These are phyloP conservation scores for Pluteus cervinus DNA, from an alignment of 768 basidiomycete genomes.

Conservation along the genomic window DNA sequence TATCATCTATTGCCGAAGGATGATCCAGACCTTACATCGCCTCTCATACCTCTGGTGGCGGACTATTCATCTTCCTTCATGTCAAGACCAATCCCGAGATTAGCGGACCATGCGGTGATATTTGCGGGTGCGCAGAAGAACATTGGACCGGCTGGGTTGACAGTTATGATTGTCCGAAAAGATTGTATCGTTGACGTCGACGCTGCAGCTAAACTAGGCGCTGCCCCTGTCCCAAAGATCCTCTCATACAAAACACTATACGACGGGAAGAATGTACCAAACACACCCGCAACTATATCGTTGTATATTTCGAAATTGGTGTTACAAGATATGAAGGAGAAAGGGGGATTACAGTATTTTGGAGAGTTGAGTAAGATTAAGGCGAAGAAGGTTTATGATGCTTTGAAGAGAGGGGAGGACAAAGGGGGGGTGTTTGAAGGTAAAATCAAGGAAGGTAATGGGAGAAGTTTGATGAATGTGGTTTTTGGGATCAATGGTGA, in stretches of 20 bases:
- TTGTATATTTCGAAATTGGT: constrained; percentile 91
- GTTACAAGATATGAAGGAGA: constrained; percentile 56
- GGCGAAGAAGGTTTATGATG: constrained; percentile 69
- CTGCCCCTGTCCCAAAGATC: constrained; percentile 67
- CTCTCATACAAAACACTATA: constrained; percentile 81
- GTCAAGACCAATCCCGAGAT: constrained; percentile 83
- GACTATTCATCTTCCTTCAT: constrained; percentile 98
- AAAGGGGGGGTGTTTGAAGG: constrained; percentile 63
- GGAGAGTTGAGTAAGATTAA: constrained; percentile 66
- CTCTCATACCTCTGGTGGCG: constrained; percentile 80
- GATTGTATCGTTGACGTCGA: constrained; percentile 91
- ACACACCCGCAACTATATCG: constrained; percentile 89
- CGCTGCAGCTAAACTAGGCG: constrained; percentile 67
- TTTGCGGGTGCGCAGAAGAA: constrained; percentile 99
- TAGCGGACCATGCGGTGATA: constrained; percentile 89
- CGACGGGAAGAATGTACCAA: constrained; percentile 73
- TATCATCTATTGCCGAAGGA: constrained; percentile 62
- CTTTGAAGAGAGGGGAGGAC: constrained; percentile 62
- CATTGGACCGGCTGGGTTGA: constrained; percentile 89
- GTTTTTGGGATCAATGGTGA: constrained; percentile 77
- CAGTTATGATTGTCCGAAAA: constrained; percentile 90
- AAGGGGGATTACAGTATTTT: constrained; percentile 64
- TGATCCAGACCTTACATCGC: too few relatives aligned
- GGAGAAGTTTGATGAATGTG: constrained; percentile 97
- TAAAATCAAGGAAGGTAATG: constrained; percentile 68